Base-by-base conservation (phyloP, 2,329 filamentous ascomycete species). In the Xylariales sp. region DNA sequence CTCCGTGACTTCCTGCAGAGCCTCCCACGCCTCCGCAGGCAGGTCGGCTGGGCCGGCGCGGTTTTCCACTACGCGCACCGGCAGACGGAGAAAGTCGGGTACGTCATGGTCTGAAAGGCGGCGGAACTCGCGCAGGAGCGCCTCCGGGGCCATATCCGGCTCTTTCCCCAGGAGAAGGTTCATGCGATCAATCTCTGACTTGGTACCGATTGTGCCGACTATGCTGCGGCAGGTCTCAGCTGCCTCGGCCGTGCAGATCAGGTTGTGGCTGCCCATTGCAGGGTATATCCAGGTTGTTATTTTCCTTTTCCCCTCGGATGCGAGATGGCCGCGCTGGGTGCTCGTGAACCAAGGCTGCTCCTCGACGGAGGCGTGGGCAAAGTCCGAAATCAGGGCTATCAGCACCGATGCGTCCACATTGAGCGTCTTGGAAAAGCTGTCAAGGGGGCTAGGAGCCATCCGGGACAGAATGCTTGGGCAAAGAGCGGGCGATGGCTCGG, bases 391-490 rank as follows among this genome's bases (percentile, higher is more conserved):
- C 2, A 89, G 65, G 5, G 83, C 84, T 5, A 89, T 72, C 5
- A 90, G 69, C 32, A 88, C 76, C 2, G 84, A 88, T 37, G 78
- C 81, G 55, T 83, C 79, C 40, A 83, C 70, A 50, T 83, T 80
- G 20, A 82, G 40, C 20, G 48, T 38, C 23, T 48, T 23, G 0
- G 51, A 48, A 31, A 57, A 51, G 11, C 40, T 45, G n/a, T 46
- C 42, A 27, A 40, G 49, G 10, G 55, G 56, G 18, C 46, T 52
- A 21, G 56, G 56, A 11, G 49, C 51, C 55, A 59, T 59, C 29
- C 31, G 33, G 19, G 44, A 31, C 18, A 59, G 45, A 14, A 55
- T 41, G 17, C 33, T 38, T 21, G 48, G 33, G 1, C 54, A 49
- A 6, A 39, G 16, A n/a, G 37, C 21, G 3, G 56, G 33, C 10